Percentiles rank a stretch among this genome's conserved stretches.
Evolutionary conservation across 768 basidiomycete genomes (phyloP).

Genomic region (Leccinellum luteum): DNA sequence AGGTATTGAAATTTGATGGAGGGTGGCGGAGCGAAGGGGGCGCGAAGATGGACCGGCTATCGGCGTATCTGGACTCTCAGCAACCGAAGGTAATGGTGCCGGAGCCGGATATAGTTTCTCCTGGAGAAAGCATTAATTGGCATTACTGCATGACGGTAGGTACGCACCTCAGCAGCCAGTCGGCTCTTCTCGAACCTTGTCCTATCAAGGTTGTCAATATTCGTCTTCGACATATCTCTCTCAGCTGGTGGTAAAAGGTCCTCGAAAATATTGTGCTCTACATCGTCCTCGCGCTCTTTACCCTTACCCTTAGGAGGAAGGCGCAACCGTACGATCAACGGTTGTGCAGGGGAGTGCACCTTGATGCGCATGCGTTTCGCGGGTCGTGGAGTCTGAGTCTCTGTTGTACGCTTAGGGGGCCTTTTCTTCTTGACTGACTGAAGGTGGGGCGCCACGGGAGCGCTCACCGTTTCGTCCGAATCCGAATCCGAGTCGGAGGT

Average conservation of each 20-base stretch:
- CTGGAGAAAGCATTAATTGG: constrained; percentile 31
- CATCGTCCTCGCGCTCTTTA: constrained; percentile 67
- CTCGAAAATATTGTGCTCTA: constrained; percentile 69
- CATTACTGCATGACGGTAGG: not conserved
- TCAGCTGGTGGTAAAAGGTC: constrained; percentile 70
- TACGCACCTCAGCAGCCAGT: constrained; percentile 67
- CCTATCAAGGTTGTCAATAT: constrained; percentile 59
- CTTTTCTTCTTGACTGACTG: constrained; percentile 30
- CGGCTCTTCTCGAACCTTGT: constrained; percentile 71
- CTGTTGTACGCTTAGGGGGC: constrained; percentile 24
- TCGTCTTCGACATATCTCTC: constrained; percentile 70
- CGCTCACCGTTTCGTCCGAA: constrained; percentile 23
- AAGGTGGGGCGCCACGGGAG: constrained; percentile 11
- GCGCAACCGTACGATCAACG: constrained; percentile 49
- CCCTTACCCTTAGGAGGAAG: constrained; percentile 63
- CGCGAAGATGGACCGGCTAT: constrained; percentile 58
- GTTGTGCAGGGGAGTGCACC: constrained; percentile 35
- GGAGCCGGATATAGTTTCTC: constrained; percentile 48
- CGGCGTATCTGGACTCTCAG: constrained; percentile 36
- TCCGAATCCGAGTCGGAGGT: constrained; percentile 32
- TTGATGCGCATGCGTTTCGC: constrained; percentile 48
- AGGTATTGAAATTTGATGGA: constrained; percentile 38
- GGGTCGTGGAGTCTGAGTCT: constrained; percentile 28
- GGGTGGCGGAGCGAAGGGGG: constrained; percentile 58
- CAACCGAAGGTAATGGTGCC: constrained; percentile 29